phyloP scores from a whole-genome alignment of 495 filamentous ascomycete genomes.

The Darksidea phi region DNA sequence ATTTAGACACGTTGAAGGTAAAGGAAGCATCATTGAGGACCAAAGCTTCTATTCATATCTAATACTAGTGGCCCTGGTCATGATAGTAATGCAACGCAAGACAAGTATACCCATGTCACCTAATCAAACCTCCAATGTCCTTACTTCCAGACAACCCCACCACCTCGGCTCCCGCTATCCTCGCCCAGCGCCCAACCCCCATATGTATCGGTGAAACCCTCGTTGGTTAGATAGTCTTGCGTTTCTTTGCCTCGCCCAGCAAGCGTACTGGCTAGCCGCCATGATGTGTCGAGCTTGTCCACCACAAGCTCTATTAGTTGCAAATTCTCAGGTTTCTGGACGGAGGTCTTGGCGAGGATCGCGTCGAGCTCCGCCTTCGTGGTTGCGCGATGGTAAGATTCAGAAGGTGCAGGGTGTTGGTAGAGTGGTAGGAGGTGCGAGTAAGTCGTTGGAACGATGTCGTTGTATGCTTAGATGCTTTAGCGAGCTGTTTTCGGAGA shows the following conservation, averaged over 20 bases:
- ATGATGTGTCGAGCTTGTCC: slow-evolving; percentile 42
- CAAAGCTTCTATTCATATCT: too few species aligned
- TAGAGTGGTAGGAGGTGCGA: slow-evolving; percentile 42
- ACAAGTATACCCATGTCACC: too few species aligned
- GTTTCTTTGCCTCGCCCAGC: slow-evolving; percentile 35
- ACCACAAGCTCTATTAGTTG: slow-evolving; percentile 44
- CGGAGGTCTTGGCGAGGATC: slow-evolving; percentile 26
- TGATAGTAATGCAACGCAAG: too few species aligned
- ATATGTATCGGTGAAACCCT: slow-evolving; percentile 40
- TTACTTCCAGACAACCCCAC: not conserved
- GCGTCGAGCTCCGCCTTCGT: slow-evolving; percentile 42
- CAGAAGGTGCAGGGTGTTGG: slow-evolving; percentile 30
- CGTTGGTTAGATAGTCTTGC: slow-evolving; percentile 38
- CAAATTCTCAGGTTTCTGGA: slow-evolving; percentile 32
- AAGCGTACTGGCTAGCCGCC: slow-evolving; percentile 36
- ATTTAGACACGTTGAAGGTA: too few species aligned
- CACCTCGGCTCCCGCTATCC: not conserved
- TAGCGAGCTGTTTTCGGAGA: not conserved
- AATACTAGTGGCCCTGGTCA: too few species aligned
- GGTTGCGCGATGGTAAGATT: slow-evolving; percentile 38
- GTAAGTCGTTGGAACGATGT: slow-evolving; percentile 43
- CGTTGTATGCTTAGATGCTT: slow-evolving; percentile 40
- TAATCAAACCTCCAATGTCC: too few species aligned
- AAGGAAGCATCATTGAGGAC: too few species aligned
- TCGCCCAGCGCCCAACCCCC: slow-evolving; percentile 28